A percentile compares a stretch with the other conserved stretches of the same genome.
Conservation (phyloP, 2,329 filamentous ascomycete species). For the Thermothelomyces thermophilus region DNA sequence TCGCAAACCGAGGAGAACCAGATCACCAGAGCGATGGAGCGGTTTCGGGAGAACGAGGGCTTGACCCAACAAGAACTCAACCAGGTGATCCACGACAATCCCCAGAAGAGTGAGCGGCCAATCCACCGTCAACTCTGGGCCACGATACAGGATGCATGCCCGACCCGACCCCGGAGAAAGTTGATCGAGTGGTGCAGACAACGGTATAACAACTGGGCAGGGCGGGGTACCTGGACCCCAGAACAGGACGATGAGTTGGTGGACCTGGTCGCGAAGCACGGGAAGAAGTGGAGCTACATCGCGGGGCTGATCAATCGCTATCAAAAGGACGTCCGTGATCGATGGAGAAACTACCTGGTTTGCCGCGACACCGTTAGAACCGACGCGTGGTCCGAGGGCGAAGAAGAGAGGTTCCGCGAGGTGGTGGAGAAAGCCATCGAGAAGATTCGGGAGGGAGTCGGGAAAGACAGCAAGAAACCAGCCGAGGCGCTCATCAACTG, state of each 20-base stretch:
- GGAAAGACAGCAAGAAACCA: constrained; percentile 31
- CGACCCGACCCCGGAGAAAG: constrained; percentile 45
- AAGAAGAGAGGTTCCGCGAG: constrained; percentile 48
- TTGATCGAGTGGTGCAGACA: constrained; percentile 53
- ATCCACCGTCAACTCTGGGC: constrained; percentile 43
- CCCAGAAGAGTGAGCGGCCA: constrained; percentile 16
- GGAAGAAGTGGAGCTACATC: constrained; percentile 56
- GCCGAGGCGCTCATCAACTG: constrained; percentile 57
- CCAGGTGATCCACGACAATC: constrained; percentile 21
- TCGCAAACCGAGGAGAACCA: constrained; percentile 13
- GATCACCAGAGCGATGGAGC: constrained; percentile 17
- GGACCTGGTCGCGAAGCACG: constrained; percentile 39
- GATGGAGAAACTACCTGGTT: constrained; percentile 61
- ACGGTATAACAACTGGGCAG: constrained; percentile 59
- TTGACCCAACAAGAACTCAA: constrained; percentile 21
- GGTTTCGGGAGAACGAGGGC: constrained; percentile 13
- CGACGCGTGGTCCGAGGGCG: constrained; percentile 53
- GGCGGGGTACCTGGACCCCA: constrained; percentile 51
- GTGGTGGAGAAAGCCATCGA: constrained; percentile 49
- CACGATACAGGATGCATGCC: constrained; percentile 41
- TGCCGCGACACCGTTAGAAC: constrained; percentile 47
- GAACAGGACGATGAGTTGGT: constrained; percentile 52
- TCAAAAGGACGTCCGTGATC: constrained; percentile 60
- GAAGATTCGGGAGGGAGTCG: constrained; percentile 37
- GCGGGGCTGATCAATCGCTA: constrained; percentile 57